Evolutionary conservation across 2,329 filamentous ascomycete species (phyloP), one percentile per base, ranked within the genome.

Genomic region (Zelopaecilomyces penicillatus): DNA sequence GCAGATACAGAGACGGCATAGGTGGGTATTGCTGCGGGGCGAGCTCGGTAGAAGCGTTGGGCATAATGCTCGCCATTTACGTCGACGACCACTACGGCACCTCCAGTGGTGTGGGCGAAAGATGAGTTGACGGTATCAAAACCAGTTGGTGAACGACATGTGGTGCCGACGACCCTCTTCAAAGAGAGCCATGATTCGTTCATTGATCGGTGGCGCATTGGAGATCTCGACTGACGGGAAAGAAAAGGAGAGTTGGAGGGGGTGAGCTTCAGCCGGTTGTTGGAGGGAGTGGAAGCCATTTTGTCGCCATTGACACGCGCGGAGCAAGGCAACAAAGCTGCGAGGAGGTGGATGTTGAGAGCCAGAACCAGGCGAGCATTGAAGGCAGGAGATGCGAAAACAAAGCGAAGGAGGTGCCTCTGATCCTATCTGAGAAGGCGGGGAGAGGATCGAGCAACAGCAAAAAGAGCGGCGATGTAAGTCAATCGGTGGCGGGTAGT

Each of bases 41-140:
- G 80, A 35, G 91, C 93, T 59, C 89, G 81, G 69, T 87, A 97
- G 70, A 97, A 97, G 48, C 88, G 83, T 62, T 97, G 91, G 1
- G 76, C 76, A 57, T 76, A 78, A 41, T 70, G 64, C 59, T 85
- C 73, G 42, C 81, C 78, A 51, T 87, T 79, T 42, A 96, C 73
- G 54, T 86, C 82, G 6, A 90, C 87, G 12, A 97, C 79, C 1
- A 98, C 87, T n/a, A 88, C 91, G 37, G 91, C 88, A 7, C 89
- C 93, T 44, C 93, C 93, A 6, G 93, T 91, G 51, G 89, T 90
- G 62, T 95, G 93, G 44, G 89, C 89, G 65, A 97, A 95, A 41
- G 76, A 83, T 9, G 82, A 78, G 35, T 83, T 72, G 48, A 91
- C 80, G 51, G 79, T 82, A 61, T 94, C 89, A 64, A 98, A 95